A percentile compares a stretch with the other conserved stretches of the same genome.
Conservation (phyloP, 129 eudicot species). For the Artemisia tridentata region DNA sequence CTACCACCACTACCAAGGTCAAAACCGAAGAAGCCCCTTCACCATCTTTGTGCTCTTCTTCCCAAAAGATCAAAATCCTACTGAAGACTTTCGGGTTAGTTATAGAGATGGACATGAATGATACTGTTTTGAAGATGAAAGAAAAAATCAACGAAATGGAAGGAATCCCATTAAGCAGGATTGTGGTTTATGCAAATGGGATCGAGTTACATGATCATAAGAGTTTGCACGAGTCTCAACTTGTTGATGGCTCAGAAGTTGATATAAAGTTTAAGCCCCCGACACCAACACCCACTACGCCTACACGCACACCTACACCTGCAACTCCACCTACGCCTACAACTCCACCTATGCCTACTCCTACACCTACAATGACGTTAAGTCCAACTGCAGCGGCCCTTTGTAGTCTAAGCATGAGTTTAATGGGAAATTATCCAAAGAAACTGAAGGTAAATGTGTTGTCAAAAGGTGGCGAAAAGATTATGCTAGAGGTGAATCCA, state of each 20-base stretch:
- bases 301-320: conserved; percentile 14
- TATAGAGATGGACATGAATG: conserved; percentile 41
- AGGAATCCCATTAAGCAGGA: conserved; percentile 33
- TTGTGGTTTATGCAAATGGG: conserved; percentile 39
- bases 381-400: neutral
- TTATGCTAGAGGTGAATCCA: conserved; percentile 51
- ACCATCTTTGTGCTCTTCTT: conserved; percentile 19
- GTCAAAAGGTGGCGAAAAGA: conserved; percentile 53
- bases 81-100: conserved; percentile 33
- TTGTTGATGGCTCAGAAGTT: conserved; percentile 51
- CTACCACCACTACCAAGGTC: conserved; percentile 7
- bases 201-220: conserved; percentile 51
- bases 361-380: neutral
- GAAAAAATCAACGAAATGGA: conserved; percentile 51
- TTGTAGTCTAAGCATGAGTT: conserved; percentile 18
- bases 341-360: conserved; percentile 23
- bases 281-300: neutral
- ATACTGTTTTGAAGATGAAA: conserved; percentile 40
- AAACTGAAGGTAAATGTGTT: conserved; percentile 46
- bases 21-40: conserved; percentile 25
- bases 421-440: conserved; percentile 27
- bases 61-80: conserved; percentile 37
- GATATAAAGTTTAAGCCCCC: conserved; percentile 36
- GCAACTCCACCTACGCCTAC: conserved; percentile 11
- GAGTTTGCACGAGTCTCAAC: conserved; percentile 38